Base-by-base conservation (phyloP, 1,139 yeast genomes). In the Saccharomyces pastorianus region DNA sequence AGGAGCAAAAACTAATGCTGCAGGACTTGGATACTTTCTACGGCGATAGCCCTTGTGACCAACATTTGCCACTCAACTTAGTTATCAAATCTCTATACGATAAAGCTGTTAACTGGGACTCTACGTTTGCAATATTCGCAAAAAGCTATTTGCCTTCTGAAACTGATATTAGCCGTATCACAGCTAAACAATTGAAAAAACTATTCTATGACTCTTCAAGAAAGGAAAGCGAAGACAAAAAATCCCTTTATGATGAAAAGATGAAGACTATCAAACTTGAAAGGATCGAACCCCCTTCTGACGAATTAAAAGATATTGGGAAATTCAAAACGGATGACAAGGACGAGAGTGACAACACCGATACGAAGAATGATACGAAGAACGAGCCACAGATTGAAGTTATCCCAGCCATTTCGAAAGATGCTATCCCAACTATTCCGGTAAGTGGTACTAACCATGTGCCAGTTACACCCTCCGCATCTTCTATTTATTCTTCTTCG, bases 141-240 rank as follows among this genome's bases (percentile, higher is more conserved):
- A 79, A 79, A 53, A 77, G 76, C 29, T 93, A 79, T 65, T 79
- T 93, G 57, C 98, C 98, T 0, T 84, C 96, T 14, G 99, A 95
- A 69, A 88, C 86, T 65, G 99, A 95, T 76, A 88, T 95, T 60
- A 85, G 96, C 7, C 78, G 90, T 58, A 87, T 93, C 49, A 91
- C 99, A 2, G 88, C 96, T 13, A 85, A 85, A 61, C 99, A 93
- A 66, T 75, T 95, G 64, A 82, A 84, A 57, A 88, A 84, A 61
- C 78, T 90, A 54, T 84, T 93, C 63, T 70, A 81, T 62, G 89
- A 75, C 52, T 70, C 74, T 29, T 71, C 69, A 46, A 71, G 63
- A 25, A 70, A 68, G 29, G 67, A 66, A 54, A 64, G 58, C 41
- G 53, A 50, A 23, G 58, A 59, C 17, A 63, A 62, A 23, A 62